A percentile compares a stretch with the other conserved stretches of the same genome.
Evolutionary conservation across 441 rosid genomes (phyloP).

Genomic region (Omphalea diandra): DNA sequence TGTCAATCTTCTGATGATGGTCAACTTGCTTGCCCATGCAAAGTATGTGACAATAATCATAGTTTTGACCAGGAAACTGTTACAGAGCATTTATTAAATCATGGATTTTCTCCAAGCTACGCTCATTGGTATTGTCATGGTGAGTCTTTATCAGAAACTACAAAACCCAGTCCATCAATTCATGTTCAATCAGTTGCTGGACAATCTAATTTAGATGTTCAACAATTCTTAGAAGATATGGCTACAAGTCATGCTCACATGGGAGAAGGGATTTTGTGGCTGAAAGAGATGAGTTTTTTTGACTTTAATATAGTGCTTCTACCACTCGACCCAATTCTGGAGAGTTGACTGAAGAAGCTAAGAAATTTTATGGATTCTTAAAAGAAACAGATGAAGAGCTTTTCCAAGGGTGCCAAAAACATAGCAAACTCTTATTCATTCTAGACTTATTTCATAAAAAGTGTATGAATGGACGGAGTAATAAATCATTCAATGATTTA

Average conservation of each 20-base stretch:
- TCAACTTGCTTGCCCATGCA: not conserved
- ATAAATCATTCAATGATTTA: constrained; percentile 2
- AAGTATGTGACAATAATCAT: not conserved
- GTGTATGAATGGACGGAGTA: not conserved
- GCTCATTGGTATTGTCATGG: not conserved
- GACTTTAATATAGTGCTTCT: not conserved
- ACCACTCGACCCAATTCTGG: not conserved
- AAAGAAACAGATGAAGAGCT: constrained; percentile 7
- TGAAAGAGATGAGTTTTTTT: not conserved
- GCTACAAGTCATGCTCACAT: not conserved
- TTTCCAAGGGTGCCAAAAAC: not conserved
- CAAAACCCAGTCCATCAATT: not conserved
- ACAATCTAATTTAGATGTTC: not conserved
- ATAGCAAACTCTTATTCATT: constrained; percentile 12
- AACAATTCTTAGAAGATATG: not conserved
- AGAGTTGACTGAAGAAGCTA: not conserved
- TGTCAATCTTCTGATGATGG: not conserved
- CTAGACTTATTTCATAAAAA: constrained; percentile 11
- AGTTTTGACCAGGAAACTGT: not conserved
- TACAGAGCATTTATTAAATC: not conserved
- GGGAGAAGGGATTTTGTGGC: not conserved
- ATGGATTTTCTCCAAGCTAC: not conserved
- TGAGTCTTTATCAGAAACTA: no score
- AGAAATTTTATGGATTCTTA: not conserved
- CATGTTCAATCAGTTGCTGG: not conserved